Evolutionary conservation across 2,329 filamentous ascomycete species (phyloP), one percentile per base, ranked within the genome.

Genomic region (Neofusicoccum parvum): DNA sequence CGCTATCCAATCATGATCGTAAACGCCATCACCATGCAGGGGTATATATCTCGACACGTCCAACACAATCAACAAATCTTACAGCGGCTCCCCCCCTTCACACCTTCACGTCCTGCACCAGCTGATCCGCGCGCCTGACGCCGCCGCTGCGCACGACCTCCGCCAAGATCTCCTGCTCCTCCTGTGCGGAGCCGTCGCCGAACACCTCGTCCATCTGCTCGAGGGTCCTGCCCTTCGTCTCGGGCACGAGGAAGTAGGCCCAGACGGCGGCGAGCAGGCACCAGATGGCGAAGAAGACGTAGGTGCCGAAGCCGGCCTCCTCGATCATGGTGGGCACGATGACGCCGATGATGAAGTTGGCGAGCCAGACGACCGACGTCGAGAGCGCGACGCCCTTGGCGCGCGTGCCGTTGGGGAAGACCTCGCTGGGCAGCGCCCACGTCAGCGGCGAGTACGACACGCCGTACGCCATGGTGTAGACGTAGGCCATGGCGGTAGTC

Each of bases 301-400:
- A 78, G 0, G 74, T 74, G 3, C 82, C 82, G 68, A 77, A 83
- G 1, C 80, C 81, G 0, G 80, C 88, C 62, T 85, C 83, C 66
- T 85, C 78, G 32, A 91, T 84, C 45, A 90, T 82, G 1, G 88
- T 82, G 0, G 88, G 89, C 0, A 87, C 89, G 37, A 90, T 84
- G 71, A 90, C 83, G 45, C 89, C 58, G 37, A 89, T 85, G 62
- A 87, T 83, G 68, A 89, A 89, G 73, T 89, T 88, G 72, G 84
- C 86, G 2, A 88, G 74, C 79, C 89, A 91, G 75, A 87, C 88
- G 3, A 83, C 83, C 65, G 83, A 86, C 0, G 87, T 89, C 0
- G 86, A 86, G 2, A 90, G 78, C 1, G 87, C 88, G 0, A 89
- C 87, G 41, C 63, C 68, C 41, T 69, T 68, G 23, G 66, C 64